Evolutionary conservation across 1,284 basidiomycete genomes (phyloP).

Genomic region (Tremellales sp.): DNA sequence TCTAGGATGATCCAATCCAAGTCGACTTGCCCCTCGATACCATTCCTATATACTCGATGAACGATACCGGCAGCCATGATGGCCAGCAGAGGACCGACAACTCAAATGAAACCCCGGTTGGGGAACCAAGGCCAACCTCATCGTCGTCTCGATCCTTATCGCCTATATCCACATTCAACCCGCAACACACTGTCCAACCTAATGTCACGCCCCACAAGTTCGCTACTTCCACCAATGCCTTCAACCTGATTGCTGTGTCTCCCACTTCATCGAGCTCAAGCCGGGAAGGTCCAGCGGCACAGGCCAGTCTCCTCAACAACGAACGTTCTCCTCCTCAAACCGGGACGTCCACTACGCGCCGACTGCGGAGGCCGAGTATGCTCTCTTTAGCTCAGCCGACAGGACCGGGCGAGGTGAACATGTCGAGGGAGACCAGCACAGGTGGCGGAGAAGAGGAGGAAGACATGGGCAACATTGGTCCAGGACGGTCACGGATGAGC

Average conservation of each 20-base stretch:
- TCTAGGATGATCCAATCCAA: too few relatives aligned
- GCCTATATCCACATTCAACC: neutral
- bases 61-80: too few relatives aligned
- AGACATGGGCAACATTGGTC: neutral
- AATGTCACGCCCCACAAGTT: slow-evolving; percentile 22
- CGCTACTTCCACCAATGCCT: slow-evolving; percentile 36
- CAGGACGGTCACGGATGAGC: neutral
- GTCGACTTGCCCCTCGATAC: too few relatives aligned
- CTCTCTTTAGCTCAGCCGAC: slow-evolving; percentile 29
- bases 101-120: too few relatives aligned
- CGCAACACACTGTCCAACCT: neutral
- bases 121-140: neutral
- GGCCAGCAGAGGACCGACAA: too few relatives aligned
- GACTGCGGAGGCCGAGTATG: slow-evolving; percentile 35
- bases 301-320: neutral
- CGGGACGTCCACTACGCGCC: slow-evolving; percentile 16
- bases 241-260: slow-evolving; percentile 28
- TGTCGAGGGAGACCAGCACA: neutral
- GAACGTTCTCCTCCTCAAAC: slow-evolving; percentile 13
- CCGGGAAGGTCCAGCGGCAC: neutral
- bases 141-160: neutral
- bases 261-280: slow-evolving; percentile 17
- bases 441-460: neutral
- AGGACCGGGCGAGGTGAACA: neutral
- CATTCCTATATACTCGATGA: too few relatives aligned